phyloP scores from a whole-genome alignment of 2,329 filamentous ascomycete genomes.

The Cryphonectria carpinicola region DNA sequence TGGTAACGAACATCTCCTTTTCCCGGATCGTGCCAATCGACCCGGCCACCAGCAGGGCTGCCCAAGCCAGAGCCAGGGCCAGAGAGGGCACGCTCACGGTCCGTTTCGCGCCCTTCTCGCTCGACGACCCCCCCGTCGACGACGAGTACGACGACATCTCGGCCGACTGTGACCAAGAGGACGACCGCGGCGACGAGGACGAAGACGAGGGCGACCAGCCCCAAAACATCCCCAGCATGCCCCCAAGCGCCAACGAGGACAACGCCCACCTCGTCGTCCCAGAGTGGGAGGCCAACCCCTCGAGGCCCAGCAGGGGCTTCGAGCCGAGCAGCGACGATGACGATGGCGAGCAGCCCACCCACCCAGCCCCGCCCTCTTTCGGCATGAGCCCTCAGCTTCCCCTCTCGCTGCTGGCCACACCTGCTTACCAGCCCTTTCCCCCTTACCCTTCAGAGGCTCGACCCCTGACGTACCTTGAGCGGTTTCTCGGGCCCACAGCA shows the following conservation, averaged over 20 bases:
- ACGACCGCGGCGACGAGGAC: no score
- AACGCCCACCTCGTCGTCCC: not conserved
- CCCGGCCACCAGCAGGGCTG: not conserved
- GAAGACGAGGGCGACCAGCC: not conserved
- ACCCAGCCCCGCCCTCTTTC: not conserved
- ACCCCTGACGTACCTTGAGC: not conserved
- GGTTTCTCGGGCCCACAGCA: not conserved
- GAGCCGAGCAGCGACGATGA: not conserved
- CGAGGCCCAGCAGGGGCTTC: not conserved
- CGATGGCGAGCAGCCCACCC: not conserved
- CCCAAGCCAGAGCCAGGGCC: not conserved
- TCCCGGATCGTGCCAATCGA: not conserved
- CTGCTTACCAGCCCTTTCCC: not conserved
- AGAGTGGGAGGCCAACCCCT: not conserved
- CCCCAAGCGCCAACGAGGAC: not conserved
- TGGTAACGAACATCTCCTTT: not conserved
- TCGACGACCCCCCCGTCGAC: conserved; percentile 1
- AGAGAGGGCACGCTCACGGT: not conserved
- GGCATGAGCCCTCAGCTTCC: not conserved
- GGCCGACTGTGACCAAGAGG: not conserved
- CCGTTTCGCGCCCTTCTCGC: conserved; percentile 6
- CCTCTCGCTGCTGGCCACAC: not conserved
- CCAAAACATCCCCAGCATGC: not conserved
- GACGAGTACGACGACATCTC: not conserved
- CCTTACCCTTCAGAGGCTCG: not conserved